Conservation (phyloP, 176 grass and related monocot genomes). For the bread wheat (Triticum aestivum) region IWGSC_CS_RefSeq_v2.1 NC_057806.1:530055197-530055696, state of each 20-base stretch:
- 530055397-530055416: too few species aligned
- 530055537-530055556: not conserved
- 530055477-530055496: not conserved
- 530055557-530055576: not conserved
- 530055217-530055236: too few species aligned
- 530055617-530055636: conserved; percentile 24
- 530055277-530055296: too few species aligned
- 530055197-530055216: too few species aligned
- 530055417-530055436: too few species aligned
- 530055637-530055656: conserved; percentile 44
- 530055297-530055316: too few species aligned
- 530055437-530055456: not conserved
- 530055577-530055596: conserved; percentile 13
- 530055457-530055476: not conserved
- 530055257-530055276: too few species aligned
- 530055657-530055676: conserved; percentile 34
- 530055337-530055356: too few species aligned
- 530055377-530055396: too few species aligned
- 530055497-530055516: conserved; percentile 36
- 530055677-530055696: not conserved
- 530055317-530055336: too few species aligned
- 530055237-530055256: too few species aligned
- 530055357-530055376: too few species aligned
- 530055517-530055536: conserved; percentile 12
- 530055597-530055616: not conserved